Conservation (phyloP, 176 grass and related monocot genomes). For the Lolium perenne region DNA sequence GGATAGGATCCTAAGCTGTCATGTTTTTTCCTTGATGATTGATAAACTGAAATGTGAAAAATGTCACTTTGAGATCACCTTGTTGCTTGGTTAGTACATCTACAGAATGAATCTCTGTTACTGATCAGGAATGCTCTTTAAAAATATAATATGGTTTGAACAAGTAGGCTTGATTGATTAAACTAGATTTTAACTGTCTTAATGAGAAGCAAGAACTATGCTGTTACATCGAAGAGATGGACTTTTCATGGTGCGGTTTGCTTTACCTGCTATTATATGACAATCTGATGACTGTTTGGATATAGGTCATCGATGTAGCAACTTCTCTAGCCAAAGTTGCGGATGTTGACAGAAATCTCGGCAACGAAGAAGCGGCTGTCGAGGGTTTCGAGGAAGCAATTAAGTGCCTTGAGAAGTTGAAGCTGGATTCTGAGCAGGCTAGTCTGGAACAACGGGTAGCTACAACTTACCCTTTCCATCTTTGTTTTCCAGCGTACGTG, state of each 20-base stretch:
- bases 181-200: neutral
- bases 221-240: neutral
- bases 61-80: neutral
- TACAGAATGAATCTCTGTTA: neutral
- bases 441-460: constrained; percentile 67
- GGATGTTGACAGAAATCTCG: constrained; percentile 88
- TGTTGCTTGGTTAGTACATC: neutral
- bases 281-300: neutral
- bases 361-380: constrained; percentile 59
- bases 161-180: neutral
- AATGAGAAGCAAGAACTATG: neutral
- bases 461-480: neutral
- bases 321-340: constrained; percentile 97
- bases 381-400: constrained; percentile 89
- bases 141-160: neutral
- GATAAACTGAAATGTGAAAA: neutral
- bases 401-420: constrained; percentile 85
- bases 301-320: constrained; percentile 88
- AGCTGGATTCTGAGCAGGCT: constrained; percentile 67
- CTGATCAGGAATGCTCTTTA: neutral
- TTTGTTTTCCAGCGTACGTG: neutral
- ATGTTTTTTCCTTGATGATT: neutral
- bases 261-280: constrained; percentile 5
- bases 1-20: neutral
- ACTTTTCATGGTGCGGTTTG: neutral